These are phyloP conservation scores for Rhynchospora pubera DNA, from an alignment of 176 grass and related monocot genomes.

Conservation along the genomic window DNA sequence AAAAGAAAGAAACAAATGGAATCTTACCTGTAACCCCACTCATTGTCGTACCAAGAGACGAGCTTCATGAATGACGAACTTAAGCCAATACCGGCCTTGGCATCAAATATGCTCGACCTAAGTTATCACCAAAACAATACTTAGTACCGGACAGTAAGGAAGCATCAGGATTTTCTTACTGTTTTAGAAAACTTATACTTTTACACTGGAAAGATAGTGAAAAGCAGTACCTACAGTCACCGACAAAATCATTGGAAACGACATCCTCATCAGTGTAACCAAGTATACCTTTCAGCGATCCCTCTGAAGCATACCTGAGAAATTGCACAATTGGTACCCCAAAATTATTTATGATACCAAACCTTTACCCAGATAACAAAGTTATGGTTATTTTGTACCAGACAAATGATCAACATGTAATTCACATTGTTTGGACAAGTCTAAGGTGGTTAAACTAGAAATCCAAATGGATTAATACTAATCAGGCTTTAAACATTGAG, in stretches of 20 bases:
- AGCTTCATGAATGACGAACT: conserved; percentile 85
- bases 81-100: conserved; percentile 74
- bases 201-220: background rate
- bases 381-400: background rate
- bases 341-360: background rate
- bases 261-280: conserved; percentile 93
- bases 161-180: background rate
- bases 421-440: background rate
- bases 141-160: background rate
- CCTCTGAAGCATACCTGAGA: conserved; percentile 64
- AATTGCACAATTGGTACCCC: background rate
- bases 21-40: conserved; percentile 81
- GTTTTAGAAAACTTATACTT: background rate
- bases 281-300: conserved; percentile 66
- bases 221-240: conserved; percentile 49
- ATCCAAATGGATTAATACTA: background rate
- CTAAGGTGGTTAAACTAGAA: background rate
- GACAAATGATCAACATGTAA: background rate
- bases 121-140: background rate
- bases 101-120: conserved; percentile 89
- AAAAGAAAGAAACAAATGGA: background rate
- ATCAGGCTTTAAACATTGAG: background rate
- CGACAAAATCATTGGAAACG: conserved; percentile 82
- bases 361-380: background rate
- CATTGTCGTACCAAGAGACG: conserved; percentile 87